These are phyloP conservation scores for Diversispora epigaea DNA, from an alignment of 192 early-diverging fungal genomes.

Conservation along the genomic window DNA sequence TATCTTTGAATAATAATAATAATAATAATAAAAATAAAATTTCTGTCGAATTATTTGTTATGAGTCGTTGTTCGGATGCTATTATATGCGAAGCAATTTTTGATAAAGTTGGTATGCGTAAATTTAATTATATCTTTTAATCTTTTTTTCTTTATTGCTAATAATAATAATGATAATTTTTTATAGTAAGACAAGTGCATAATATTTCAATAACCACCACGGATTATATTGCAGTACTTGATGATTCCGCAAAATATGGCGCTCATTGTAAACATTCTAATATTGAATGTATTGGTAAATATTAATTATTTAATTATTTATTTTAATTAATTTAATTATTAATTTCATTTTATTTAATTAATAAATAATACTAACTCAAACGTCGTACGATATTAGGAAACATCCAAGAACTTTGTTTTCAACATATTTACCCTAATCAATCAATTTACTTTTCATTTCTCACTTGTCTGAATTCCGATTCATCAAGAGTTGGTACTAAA, in stretches of 20 bases:
- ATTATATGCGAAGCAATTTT: constrained; percentile 51
- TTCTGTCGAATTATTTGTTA: constrained; percentile 62
- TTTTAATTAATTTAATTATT: constrained; percentile 30
- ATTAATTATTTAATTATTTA: constrained; percentile 28
- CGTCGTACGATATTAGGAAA: constrained; percentile 35
- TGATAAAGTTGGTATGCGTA: constrained; percentile 23
- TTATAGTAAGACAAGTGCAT: constrained; percentile 41
- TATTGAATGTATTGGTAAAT: constrained; percentile 51
- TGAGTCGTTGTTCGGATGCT: constrained; percentile 66
- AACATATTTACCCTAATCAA: constrained; percentile 31
- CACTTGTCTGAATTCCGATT: constrained; percentile 39
- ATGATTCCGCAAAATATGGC: constrained; percentile 39
- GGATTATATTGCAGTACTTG: constrained; percentile 47
- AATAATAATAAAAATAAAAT: constrained; percentile 32
- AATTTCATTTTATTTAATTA: constrained; percentile 40
- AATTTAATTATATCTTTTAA: neutral
- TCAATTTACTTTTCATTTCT: constrained; percentile 40
- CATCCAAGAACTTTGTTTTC: constrained; percentile 50
- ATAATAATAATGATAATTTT: neutral
- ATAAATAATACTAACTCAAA: constrained; percentile 38
- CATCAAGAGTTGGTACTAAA: constrained; percentile 29
- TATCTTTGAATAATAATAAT: neutral
- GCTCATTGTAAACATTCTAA: constrained; percentile 54
- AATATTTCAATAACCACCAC: constrained; percentile 48
- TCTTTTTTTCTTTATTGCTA: neutral